phyloP scores from a whole-genome alignment of 192 early-diverging fungal genomes.

The Allomyces arbusculus region DNA sequence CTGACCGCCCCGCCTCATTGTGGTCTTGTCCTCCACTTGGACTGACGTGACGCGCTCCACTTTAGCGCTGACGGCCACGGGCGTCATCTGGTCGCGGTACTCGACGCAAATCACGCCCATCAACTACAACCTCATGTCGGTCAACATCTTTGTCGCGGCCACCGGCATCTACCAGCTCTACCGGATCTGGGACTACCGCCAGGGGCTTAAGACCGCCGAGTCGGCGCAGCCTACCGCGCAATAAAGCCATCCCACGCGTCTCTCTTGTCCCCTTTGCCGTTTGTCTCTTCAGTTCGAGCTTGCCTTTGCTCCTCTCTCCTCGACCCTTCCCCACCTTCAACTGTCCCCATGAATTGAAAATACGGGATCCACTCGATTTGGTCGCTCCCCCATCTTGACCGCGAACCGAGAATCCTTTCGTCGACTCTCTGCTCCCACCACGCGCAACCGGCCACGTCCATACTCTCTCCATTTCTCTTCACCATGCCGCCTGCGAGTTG shows the following conservation, averaged over 20 bases:
- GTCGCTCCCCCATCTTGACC: too few relatives aligned
- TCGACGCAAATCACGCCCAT: slow-evolving; percentile 79
- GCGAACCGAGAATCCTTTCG: too few relatives aligned
- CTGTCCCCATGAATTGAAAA: too few relatives aligned
- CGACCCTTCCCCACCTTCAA: not conserved
- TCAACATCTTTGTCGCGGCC: slow-evolving; percentile 82
- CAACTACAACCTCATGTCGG: slow-evolving; percentile 73
- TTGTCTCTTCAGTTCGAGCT: too few relatives aligned
- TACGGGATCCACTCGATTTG: too few relatives aligned
- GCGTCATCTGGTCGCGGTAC: slow-evolving; percentile 95
- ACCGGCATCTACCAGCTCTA: slow-evolving; percentile 73
- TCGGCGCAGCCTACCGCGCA: not conserved
- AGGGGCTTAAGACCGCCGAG: not conserved
- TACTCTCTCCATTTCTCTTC: too few relatives aligned
- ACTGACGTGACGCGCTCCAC: not conserved
- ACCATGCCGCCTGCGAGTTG: too few relatives aligned
- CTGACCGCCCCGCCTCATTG: not conserved
- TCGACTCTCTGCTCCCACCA: too few relatives aligned
- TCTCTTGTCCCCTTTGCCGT: too few relatives aligned
- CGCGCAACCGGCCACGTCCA: too few relatives aligned
- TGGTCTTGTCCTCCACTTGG: not conserved
- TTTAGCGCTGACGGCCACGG: slow-evolving; percentile 70
- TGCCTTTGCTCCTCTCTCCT: not conserved
- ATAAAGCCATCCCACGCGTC: too few relatives aligned
- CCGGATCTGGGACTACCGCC: slow-evolving; percentile 46